A percentile compares a stretch with the other conserved stretches of the same genome.
Evolutionary conservation across 2,329 filamentous ascomycete genomes (phyloP).

Genomic region (Aspergillus quadrilineatus): DNA sequence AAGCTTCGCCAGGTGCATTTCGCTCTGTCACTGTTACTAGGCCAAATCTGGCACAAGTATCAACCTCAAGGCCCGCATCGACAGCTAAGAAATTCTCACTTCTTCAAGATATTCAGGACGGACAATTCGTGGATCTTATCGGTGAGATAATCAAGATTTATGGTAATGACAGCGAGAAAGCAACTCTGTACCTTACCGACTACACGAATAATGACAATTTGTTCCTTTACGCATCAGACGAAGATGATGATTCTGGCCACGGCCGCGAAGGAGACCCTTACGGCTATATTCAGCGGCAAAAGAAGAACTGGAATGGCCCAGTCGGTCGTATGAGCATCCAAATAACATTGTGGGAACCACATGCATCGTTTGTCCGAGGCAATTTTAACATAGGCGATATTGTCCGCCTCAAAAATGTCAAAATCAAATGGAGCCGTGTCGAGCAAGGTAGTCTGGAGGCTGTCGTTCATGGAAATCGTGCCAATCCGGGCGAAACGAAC

Average conservation of each 20-base stretch:
- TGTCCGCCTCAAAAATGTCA: slow-evolving; percentile 69
- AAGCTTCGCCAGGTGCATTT: slow-evolving; percentile 16
- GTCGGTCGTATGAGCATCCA: slow-evolving; percentile 70
- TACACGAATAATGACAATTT: slow-evolving; percentile 72
- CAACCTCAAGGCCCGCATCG: slow-evolving; percentile 7
- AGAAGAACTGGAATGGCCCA: slow-evolving; percentile 66
- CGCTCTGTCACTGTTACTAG: slow-evolving; percentile 5
- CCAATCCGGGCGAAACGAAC: slow-evolving; percentile 54
- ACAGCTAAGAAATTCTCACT: slow-evolving; percentile 50
- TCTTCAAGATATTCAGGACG: slow-evolving; percentile 61
- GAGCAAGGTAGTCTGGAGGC: slow-evolving; percentile 65
- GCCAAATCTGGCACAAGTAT: slow-evolving; percentile 5
- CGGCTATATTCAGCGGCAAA: slow-evolving; percentile 50
- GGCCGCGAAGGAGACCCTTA: slow-evolving; percentile 55
- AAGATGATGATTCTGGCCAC: slow-evolving; percentile 21
- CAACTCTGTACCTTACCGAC: slow-evolving; percentile 74
- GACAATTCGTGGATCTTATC: slow-evolving; percentile 66
- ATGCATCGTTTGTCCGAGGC: slow-evolving; percentile 59
- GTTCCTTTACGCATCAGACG: slow-evolving; percentile 52
- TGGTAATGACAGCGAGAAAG: slow-evolving; percentile 44
- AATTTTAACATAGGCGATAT: slow-evolving; percentile 61
- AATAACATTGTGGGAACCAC: slow-evolving; percentile 68
- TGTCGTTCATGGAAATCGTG: slow-evolving; percentile 62
- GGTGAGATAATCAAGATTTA: slow-evolving; percentile 67
- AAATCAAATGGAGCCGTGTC: slow-evolving; percentile 59